Evolutionary conservation across 2,329 filamentous ascomycete species (phyloP), one percentile per base, ranked within the genome.

Genomic region (Fusarium decemcellulare): DNA sequence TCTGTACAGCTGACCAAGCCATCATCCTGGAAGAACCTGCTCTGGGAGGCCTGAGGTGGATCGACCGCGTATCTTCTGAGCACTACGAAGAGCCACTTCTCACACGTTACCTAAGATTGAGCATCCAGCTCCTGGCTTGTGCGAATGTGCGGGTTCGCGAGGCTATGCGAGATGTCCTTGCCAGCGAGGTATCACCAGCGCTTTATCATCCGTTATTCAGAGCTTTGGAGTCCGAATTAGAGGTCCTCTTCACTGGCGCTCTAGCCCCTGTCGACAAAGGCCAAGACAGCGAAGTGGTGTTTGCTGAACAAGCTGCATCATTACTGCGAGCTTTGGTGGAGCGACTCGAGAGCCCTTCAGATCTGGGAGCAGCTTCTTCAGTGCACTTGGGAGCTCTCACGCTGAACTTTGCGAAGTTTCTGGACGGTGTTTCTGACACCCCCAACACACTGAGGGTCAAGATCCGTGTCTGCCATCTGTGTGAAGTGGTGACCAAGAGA

Each of bases 401-500:
- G 1, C 81, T 92, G 42, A 91, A 87, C 74, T 90, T 92, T 74
- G 89, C 90, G 36, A 91, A 89, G 67, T 92, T 91, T 66, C 77
- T 92, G 42, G 88, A 91, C 67, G 85, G 86, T 6, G 79, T 88
- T 9, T 75, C 84, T 5, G 90, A 91, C 62, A 87, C 84, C 12
- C 77, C 83, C 9, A 87, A 84, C 68, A 87, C 85, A 18, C 75
- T 91, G 15, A 84, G 89, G 57, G 89, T 92, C 46, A 92, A 91
- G 74, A 91, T 92, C 73, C 90, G 90, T 71, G 88, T 91, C 42
- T 92, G 90, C 72, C 89, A 92, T 70, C 78, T 92, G 8, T 91
- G 87, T 63, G 90, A 92, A 70, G 86, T 86, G 5, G 86, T 92
- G 36, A 90, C 87, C 12, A 87, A 86, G 76, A 86, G 90, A 68